Percentiles rank a stretch among this genome's conserved stretches.
Evolutionary conservation across 176 grass and related monocot species (phyloP).

Genomic region (Aegilops speltoides): DNA sequence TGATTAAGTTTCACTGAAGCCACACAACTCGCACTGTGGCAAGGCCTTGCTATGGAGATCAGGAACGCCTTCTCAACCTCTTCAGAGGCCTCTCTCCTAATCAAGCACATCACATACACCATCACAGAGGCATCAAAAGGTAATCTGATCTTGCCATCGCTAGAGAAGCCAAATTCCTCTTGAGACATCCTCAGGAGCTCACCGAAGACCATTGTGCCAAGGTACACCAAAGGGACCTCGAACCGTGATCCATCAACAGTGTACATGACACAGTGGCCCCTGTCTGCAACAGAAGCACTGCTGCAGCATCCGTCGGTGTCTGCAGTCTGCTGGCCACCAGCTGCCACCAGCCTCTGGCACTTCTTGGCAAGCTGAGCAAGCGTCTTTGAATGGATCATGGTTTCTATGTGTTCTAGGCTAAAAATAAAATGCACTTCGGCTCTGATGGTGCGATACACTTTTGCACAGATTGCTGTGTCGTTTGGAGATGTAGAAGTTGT

Average conservation of each 20-base stretch:
- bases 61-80: conserved; percentile 41
- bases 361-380: conserved; percentile 45
- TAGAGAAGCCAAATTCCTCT: conserved; percentile 53
- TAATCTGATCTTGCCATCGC: conserved; percentile 38
- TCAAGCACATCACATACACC: conserved; percentile 44
- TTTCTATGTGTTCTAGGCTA: neutral
- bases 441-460: neutral
- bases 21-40: neutral
- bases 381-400: conserved; percentile 47
- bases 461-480: neutral
- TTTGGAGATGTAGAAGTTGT: neutral
- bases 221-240: conserved; percentile 43
- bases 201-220: conserved; percentile 17
- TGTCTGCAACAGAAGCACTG: conserved; percentile 17
- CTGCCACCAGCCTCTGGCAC: conserved; percentile 39
- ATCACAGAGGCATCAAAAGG: conserved; percentile 39
- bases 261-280: conserved; percentile 61
- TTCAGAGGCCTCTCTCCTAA: conserved; percentile 38
- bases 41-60: conserved; percentile 20
- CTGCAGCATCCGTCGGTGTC: neutral
- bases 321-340: neutral
- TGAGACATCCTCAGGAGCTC: conserved; percentile 48
- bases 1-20: neutral
- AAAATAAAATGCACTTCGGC: neutral
- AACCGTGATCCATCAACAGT: conserved; percentile 42